Base-by-base conservation (phyloP, 2,329 filamentous ascomycete species). In the Thelonectria discophora region DNA sequence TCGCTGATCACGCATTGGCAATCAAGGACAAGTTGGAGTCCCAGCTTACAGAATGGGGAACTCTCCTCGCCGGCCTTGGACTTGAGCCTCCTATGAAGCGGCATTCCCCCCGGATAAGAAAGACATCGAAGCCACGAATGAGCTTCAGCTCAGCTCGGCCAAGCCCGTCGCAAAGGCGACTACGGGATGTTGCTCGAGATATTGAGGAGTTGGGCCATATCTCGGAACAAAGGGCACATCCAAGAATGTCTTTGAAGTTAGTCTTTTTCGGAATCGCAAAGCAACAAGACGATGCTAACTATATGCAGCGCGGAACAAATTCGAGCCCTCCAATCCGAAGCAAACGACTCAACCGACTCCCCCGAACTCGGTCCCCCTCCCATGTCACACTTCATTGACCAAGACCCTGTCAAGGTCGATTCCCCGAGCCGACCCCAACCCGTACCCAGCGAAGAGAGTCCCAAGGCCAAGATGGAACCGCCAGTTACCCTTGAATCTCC, bases 11-110 rank as follows among this genome's bases (percentile, higher is more conserved):
- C 73, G 87, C 91, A 10, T 78, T 88, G 62, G 83, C 84, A n/a
- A 87, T 94, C 69, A 93, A 89, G 74, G 82, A 83, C 47, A 86
- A 88, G 74, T 80, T 96, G 64, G 88, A 93, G 73, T 82, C 84
- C 2, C 93, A 94, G 76, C 81, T 95, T 18, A 79, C 84, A 34
- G 90, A 94, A 79, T 85, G 93, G 77, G 84, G 86, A 30, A 81
- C 83, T 3, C 80, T 94, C 66, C 83, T 95, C 11, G 86, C 85
- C 46, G 84, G 85, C 27, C 81, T 94, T 45, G 90, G 89, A 6
- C 72, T 83, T 42, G 85, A 89, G 67, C 86, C 87, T 37, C 83
- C 87, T 17, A 76, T 76, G 65, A 85, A 85, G 70, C 75, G 80
- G 62, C 79, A 79, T 43, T 77, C 79, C 66, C 75, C 78, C 56